Evolutionary conservation across 495 filamentous ascomycete species (phyloP), one percentile per base, ranked within the genome.

Genomic region (Pseudevernia furfuracea): DNA sequence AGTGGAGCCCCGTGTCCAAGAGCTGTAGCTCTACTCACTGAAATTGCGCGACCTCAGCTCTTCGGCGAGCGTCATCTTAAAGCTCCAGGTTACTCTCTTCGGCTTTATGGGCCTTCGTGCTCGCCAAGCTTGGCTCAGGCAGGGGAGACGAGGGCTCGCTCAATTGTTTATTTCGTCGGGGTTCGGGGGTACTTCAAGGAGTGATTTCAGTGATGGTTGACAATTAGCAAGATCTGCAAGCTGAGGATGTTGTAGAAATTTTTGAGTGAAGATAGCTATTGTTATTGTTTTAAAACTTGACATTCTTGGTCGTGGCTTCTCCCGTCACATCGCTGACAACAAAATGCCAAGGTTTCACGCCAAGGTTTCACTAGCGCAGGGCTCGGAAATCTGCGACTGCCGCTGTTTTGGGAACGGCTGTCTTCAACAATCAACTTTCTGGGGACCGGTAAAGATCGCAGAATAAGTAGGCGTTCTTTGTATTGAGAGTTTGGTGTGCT

Each of bases 31-130:
- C 53, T 21, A 78, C 94, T 79, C 84, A 97, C 95, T 97, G 84
- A 97, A 99, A 80, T 99, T 99, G 75, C 94, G 84, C 68, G 91
- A 90, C 74, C 85, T 88, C 73, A 99, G 91, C 82, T 97, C 94
- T 74, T 83, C 81, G 25, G 75, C 72, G 52, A 83, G 69, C 67
- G 80, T 78, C 81, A 83, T 83, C 65, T 14, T 64, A 23, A n/a
- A 32, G 36, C 41, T 59, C 30, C 55, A 37, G n/a, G 15, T 28
- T 12, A 49, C n/a, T n/a, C 55, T 44, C 1, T 19, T 2, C 19
- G 21, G 11, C 43, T 43, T n/a, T 1, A 11, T 37, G 28, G 28
- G 32, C 17, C 25, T 23, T 59, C 3, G 36, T 37, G 28, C 19
- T 53, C 32, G 55, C 41, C 56, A 36, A 37, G 34, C 53, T 34